Evolutionary conservation across 2,329 filamentous ascomycete genomes (phyloP).

Genomic region (Penicillium sp.): DNA sequence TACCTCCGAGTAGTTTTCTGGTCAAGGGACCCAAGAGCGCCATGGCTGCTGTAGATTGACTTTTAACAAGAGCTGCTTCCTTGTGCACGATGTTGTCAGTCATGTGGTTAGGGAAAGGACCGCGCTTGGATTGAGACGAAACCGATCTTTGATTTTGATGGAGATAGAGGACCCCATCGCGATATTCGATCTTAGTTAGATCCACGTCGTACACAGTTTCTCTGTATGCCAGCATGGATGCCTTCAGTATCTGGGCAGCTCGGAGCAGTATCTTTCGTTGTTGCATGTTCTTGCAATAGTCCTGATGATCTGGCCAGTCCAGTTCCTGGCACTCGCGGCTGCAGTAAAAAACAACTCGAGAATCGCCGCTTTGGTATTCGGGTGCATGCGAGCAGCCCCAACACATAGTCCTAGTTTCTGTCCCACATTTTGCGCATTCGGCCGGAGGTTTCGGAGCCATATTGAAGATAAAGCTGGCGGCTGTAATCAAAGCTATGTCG

Average conservation of each 20-base stretch:
- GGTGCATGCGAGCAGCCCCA: background rate
- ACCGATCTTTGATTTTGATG: background rate
- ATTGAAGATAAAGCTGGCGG: background rate
- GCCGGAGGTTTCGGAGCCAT: background rate
- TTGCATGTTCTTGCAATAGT: background rate
- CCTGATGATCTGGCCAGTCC: background rate
- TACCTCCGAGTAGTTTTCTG: background rate
- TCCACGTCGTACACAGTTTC: background rate
- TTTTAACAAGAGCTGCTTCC: background rate
- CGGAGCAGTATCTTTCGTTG: background rate
- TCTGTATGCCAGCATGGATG: background rate
- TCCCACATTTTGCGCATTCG: background rate
- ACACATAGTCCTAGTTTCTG: background rate
- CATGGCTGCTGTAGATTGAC: background rate
- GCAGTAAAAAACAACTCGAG: background rate
- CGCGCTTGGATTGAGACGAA: background rate
- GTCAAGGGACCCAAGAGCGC: background rate
- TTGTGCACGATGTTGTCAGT: background rate
- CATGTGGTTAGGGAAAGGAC: background rate
- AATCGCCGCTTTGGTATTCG: background rate
- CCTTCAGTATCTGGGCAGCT: background rate
- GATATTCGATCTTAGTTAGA: background rate
- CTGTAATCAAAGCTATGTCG: background rate
- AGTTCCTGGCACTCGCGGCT: background rate
- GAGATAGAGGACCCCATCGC: background rate